Evolutionary conservation across 2,329 filamentous ascomycete genomes (phyloP), one percentile per base, ranked within the genome.

Genomic region (Alternaria brassicicola): DNA sequence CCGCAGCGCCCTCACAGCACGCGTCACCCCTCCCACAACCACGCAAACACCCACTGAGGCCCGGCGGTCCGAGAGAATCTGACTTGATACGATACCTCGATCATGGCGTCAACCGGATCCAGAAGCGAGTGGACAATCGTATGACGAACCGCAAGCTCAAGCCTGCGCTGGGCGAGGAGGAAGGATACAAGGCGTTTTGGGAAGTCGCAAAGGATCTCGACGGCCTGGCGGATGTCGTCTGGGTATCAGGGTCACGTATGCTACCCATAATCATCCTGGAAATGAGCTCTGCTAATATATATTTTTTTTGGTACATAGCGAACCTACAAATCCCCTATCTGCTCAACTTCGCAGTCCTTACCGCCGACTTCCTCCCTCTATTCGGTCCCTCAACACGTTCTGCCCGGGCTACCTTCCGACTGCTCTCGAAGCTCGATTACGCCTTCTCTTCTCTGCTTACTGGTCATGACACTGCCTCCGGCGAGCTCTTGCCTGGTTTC

Each of bases 181-280:
- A 77, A 31, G 85, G 85, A 2, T 89, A 89, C 63, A 79, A 81
- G 52, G 85, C 78, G 50, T 90, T 94, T 74, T 82, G 80, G 48
- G 89, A 93, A 70, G 85, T 92, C 4, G 91, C 87, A 52, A 85
- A 81, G 55, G 92, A 97, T 70, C 77, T 96, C 1, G 90, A 93
- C 55, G 83, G 83, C 6, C 74, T 97, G 12, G 79, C 96, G 15
- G 89, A 96, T 75, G 85, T 96, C 7, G 78, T 97, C 5, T 98
- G 94, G 94, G 85, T 92, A 21, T 92, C 89, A 28, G 92, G 90
- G 9, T 97, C 93, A 21, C 92, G 92, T 93, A 82, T 74, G 91
- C 83, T 28, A 45, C 41, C 31, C 7, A 15, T 17, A 26, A 10
- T 33, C 6, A 33, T 25, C 10, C 19, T 21, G 17, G 26, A 23